Conservation (phyloP, 176 grass and related monocot genomes). For the Saccharum spontaneum region DNA sequence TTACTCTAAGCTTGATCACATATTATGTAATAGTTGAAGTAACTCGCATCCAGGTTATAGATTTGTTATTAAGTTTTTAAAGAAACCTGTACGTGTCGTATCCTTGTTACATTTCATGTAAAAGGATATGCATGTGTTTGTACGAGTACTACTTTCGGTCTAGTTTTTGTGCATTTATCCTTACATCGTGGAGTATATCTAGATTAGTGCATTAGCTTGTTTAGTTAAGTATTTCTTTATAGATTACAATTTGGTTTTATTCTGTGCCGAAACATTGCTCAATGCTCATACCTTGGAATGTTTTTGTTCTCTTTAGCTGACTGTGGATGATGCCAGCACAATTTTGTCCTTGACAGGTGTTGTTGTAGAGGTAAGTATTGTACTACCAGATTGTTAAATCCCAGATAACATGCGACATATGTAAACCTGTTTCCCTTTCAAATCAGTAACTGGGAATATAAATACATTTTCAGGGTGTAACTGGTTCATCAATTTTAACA, state of each 20-base stretch:
- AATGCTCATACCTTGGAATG: constrained; percentile 9
- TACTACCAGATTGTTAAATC: not conserved
- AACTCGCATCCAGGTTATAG: not conserved
- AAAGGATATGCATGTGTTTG: not conserved
- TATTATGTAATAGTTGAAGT: not conserved
- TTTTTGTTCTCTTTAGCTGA: constrained; percentile 52
- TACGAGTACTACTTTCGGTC: not conserved
- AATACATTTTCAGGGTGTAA: constrained; percentile 63
- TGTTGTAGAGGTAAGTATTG: constrained; percentile 62
- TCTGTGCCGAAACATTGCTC: not conserved
- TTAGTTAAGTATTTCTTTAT: constrained; percentile 1
- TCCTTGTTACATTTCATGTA: not conserved
- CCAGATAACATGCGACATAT: not conserved
- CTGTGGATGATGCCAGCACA: constrained; percentile 46
- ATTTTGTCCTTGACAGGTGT: constrained; percentile 64
- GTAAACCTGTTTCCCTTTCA: not conserved
- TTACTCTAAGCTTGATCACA: not conserved
- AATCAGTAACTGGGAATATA: constrained; percentile 1
- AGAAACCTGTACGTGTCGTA: not conserved
- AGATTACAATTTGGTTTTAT: not conserved
- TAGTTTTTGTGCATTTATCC: not conserved
- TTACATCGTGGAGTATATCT: not conserved
- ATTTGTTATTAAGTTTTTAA: constrained; percentile 2
- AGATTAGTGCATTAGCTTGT: not conserved
- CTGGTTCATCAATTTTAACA: constrained; percentile 59